A percentile compares a stretch with the other conserved stretches of the same genome.
These are phyloP conservation scores for Candolleomyces eurysporus DNA, from an alignment of 768 basidiomycete species.

Conservation along the genomic window DNA sequence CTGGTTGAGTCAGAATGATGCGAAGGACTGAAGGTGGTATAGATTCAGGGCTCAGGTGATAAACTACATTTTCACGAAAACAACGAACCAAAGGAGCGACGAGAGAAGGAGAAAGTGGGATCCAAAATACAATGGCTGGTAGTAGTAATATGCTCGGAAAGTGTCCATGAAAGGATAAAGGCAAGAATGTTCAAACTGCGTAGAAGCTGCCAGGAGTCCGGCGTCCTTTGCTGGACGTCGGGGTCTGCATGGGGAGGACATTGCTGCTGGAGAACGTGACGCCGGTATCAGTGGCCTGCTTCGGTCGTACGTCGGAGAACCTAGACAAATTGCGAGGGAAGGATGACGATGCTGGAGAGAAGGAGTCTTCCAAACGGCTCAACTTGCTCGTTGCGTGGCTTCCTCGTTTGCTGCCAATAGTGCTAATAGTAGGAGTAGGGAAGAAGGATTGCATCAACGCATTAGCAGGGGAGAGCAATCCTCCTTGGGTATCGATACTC, in stretches of 20 bases:
- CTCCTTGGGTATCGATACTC: not conserved
- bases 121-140: too few species aligned
- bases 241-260: not conserved
- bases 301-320: not conserved
- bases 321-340: not conserved
- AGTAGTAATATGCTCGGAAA: too few species aligned
- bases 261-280: not conserved
- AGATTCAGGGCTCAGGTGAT: too few species aligned
- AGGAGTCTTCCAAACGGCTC: not conserved
- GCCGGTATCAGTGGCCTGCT: not conserved
- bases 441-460: conserved; percentile 5
- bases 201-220: not conserved
- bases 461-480: not conserved
- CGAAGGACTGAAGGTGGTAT: too few species aligned
- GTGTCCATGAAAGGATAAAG: too few species aligned
- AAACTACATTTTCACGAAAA: too few species aligned
- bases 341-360: not conserved
- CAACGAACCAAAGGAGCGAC: too few species aligned
- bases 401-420: not conserved
- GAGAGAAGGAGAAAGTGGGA: too few species aligned
- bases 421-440: not conserved
- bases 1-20: too few species aligned
- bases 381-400: not conserved
- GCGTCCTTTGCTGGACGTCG: not conserved
- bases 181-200: not conserved